Evolutionary conservation across 2,329 filamentous ascomycete species (phyloP).

Genomic region (Paraphoma sp.): DNA sequence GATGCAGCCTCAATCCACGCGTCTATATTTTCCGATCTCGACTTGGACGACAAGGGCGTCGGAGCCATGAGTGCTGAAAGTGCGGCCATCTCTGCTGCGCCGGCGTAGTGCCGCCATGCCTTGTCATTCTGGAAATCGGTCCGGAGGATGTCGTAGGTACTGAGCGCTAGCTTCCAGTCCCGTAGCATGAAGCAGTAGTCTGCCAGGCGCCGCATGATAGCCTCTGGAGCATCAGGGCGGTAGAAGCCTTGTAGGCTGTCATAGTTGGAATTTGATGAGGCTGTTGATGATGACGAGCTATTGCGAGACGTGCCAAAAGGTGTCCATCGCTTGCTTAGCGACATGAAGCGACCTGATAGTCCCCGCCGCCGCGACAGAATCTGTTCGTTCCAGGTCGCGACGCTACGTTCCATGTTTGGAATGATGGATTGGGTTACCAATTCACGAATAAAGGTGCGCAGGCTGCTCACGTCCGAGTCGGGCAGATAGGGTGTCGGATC

Average conservation of each 20-base stretch:
- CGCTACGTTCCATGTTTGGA: slow-evolving; percentile 92
- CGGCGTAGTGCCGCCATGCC: slow-evolving; percentile 94
- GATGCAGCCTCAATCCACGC: slow-evolving; percentile 87
- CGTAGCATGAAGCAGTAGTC: slow-evolving; percentile 97
- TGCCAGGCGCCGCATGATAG: slow-evolving; percentile 88
- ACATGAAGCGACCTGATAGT: slow-evolving; percentile 91
- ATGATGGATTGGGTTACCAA: slow-evolving; percentile 95
- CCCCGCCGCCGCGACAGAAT: slow-evolving; percentile 89
- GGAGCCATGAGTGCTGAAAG: slow-evolving; percentile 81
- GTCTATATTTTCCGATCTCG: slow-evolving; percentile 80
- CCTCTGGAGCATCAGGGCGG: slow-evolving; percentile 81
- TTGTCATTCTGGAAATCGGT: slow-evolving; percentile 94
- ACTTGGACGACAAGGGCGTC: slow-evolving; percentile 74
- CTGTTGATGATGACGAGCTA: slow-evolving; percentile 59
- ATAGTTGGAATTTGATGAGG: slow-evolving; percentile 71
- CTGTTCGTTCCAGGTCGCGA: slow-evolving; percentile 96
- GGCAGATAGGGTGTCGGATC: slow-evolving; percentile 81
- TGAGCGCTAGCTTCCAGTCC: slow-evolving; percentile 92
- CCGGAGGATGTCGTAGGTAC: slow-evolving; percentile 88
- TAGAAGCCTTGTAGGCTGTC: slow-evolving; percentile 82
- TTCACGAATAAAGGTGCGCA: slow-evolving; percentile 89
- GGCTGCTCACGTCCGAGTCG: slow-evolving; percentile 87
- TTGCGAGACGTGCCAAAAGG: slow-evolving; percentile 75
- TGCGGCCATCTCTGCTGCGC: slow-evolving; percentile 93
- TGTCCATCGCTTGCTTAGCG: slow-evolving; percentile 87